Evolutionary conservation across 495 filamentous ascomycete genomes (phyloP), one percentile per base, ranked within the genome.

Genomic region (Aspergillus leporis): DNA sequence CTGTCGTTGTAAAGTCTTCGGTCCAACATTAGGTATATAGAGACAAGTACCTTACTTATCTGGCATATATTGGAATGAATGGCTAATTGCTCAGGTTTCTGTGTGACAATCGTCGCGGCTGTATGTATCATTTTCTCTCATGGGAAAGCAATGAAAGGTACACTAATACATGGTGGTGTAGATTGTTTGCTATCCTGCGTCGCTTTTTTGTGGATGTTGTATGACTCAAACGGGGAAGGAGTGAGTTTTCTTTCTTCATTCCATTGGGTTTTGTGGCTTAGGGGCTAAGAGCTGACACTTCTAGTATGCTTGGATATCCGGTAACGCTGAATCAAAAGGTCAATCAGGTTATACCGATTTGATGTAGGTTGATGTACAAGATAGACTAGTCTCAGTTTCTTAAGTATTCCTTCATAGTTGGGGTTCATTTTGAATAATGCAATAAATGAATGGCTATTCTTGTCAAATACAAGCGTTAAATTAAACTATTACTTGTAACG

Each of bases 1-100:
- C 1, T 86, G 84, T 55, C 82, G 78, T 52, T 85, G 82, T 69
- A 86, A 86, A 60, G 79, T 87, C 14, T 78, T 87, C 23, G 83
- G 84, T 10, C 84, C 84, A 23, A 85, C 83, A 1, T 56, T 86
- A 22, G 83, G 82, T 75, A 73, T 50, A 43, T 13, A 19, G 8
- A 45, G 16, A 18, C 8, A 19, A 2, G 3, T 14, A 55, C 47
- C 36, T 31, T 18, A 23, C 50, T 22, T 54, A 51, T 25, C 40
- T 55, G 51, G 7, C 25, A 10, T 10, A 43, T 40, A 61, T 16
- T 43, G 46, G 6, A 12, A 1, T 9, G 3, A 9, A 41, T 54
- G 30, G 31, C 36, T 57, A 40, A 57, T 56, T 5, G 43, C 13
- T 18, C 49, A 81, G 74, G 77, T 1, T 84, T 84, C 60, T 70